These are phyloP conservation scores for Letharia lupina DNA, from an alignment of 495 filamentous ascomycete species.

Conservation along the genomic window DNA sequence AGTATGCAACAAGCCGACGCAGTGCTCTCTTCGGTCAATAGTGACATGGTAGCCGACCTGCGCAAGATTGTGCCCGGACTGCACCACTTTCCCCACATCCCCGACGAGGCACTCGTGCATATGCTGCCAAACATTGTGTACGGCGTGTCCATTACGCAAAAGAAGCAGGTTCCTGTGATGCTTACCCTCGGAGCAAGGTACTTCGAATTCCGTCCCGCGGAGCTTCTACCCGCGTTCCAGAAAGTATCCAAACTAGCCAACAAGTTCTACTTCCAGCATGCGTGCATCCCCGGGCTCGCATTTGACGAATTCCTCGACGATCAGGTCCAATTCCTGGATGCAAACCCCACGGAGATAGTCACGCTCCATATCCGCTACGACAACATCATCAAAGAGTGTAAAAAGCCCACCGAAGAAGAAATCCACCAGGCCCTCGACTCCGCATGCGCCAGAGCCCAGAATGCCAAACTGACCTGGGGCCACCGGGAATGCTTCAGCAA, in stretches of 20 bases:
- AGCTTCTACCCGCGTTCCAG: slow-evolving; percentile 35
- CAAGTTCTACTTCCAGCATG: slow-evolving; percentile 45
- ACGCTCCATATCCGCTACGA: slow-evolving; percentile 48
- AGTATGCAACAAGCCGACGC: slow-evolving; percentile 35
- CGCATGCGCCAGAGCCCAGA: slow-evolving; percentile 23
- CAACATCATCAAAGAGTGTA: slow-evolving; percentile 41
- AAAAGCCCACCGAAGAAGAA: slow-evolving; percentile 34
- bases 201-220: slow-evolving; percentile 49
- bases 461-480: slow-evolving; percentile 8
- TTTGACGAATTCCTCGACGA: slow-evolving; percentile 42
- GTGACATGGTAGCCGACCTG: slow-evolving; percentile 1
- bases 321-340: slow-evolving; percentile 37
- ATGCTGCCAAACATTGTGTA: slow-evolving; percentile 45
- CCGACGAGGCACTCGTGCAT: slow-evolving; percentile 27
- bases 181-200: slow-evolving; percentile 44
- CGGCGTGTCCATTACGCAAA: slow-evolving; percentile 47
- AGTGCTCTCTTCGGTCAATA: slow-evolving; percentile 3
- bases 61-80: slow-evolving; percentile 4
- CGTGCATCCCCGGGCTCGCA: slow-evolving; percentile 45
- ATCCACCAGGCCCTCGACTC: slow-evolving; percentile 35
- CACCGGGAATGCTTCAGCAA: slow-evolving; percentile 13
- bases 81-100: background rate
- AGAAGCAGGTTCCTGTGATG: slow-evolving; percentile 39
- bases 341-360: slow-evolving; percentile 41
- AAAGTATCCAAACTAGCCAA: slow-evolving; percentile 34